Conservation (phyloP, 805 yeast species). For the Metschnikowia dekortorum region DNA sequence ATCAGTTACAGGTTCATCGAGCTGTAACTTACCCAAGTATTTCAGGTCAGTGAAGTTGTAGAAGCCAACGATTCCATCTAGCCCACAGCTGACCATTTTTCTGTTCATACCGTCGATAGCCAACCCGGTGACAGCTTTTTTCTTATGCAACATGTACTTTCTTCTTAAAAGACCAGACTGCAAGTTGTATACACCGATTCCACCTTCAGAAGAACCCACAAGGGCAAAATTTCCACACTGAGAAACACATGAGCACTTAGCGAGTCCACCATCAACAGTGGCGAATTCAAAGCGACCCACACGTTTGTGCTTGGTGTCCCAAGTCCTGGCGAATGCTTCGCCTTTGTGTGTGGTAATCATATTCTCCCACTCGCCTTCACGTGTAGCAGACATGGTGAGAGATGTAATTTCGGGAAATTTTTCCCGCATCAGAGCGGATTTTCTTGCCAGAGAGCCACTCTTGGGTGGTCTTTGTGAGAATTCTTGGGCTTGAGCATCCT, state of each 20-base stretch:
- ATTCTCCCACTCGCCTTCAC: conserved; percentile 92
- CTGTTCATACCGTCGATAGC: conserved; percentile 88
- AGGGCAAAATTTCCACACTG: conserved; percentile 94
- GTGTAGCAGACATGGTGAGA: conserved; percentile 66
- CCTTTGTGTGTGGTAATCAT: conserved; percentile 84
- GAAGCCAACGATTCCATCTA: conserved; percentile 87
- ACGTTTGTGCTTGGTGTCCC: conserved; percentile 78
- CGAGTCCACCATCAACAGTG: conserved; percentile 76
- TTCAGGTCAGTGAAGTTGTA: conserved; percentile 75
- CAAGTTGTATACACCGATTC: conserved; percentile 78
- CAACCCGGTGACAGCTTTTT: conserved; percentile 77
- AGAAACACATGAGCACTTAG: conserved; percentile 72
- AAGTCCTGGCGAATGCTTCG: conserved; percentile 80
- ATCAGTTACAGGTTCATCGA: conserved; percentile 74
- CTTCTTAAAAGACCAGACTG: conserved; percentile 86
- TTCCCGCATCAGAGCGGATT: conserved; percentile 49
- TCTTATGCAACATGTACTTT: conserved; percentile 61
- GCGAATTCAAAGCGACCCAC: conserved; percentile 68
- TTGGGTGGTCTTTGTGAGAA: conserved; percentile 69
- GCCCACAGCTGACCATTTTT: conserved; percentile 78
- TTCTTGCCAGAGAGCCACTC: conserved; percentile 19
- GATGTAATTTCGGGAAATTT: conserved; percentile 73
- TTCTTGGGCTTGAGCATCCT: conserved; percentile 95
- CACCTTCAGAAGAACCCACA: conserved; percentile 85
- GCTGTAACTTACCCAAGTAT: conserved; percentile 58